A percentile compares a stretch with the other conserved stretches of the same genome.
Conservation (phyloP, 2,329 filamentous ascomycete species). For the Trichophyton schoenleinii region DNA sequence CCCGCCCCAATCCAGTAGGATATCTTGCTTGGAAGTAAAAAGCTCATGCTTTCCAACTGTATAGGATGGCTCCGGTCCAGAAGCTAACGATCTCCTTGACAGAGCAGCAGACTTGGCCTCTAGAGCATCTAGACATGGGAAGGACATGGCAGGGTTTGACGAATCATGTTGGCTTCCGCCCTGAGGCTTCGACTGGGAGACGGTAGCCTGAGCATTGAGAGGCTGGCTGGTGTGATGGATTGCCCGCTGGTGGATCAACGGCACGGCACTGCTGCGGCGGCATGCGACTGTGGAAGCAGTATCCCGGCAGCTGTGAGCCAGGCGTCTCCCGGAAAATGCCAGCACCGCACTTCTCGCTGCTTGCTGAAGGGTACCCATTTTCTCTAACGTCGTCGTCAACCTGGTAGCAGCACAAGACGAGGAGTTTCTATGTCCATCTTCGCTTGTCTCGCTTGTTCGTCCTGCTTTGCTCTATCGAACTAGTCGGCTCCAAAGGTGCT, state of each 20-base stretch:
- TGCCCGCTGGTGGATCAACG: neutral
- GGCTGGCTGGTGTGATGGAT: neutral
- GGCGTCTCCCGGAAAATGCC: neutral
- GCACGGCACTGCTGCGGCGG: neutral
- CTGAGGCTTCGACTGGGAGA: neutral
- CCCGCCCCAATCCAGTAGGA: conserved; percentile 89
- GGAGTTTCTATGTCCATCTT: neutral
- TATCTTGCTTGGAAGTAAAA: conserved; percentile 60
- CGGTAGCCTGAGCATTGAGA: neutral
- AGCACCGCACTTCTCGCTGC: neutral
- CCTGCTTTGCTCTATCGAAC: neutral
- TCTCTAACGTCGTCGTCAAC: neutral
- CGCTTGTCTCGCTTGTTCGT: neutral
- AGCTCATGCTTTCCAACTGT: conserved; percentile 72
- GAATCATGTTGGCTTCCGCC: conserved; percentile 17
- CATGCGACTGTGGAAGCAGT: neutral
- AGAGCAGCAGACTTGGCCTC: conserved; percentile 68
- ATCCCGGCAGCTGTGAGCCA: neutral
- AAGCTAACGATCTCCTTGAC: conserved; percentile 51
- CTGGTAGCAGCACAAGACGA: neutral
- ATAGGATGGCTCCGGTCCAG: conserved; percentile 86
- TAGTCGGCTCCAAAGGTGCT: neutral
- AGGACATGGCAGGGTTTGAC: conserved; percentile 76
- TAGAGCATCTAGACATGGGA: conserved; percentile 77
- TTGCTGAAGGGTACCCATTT: neutral